A percentile compares a stretch with the other conserved stretches of the same genome.
Conservation (phyloP, 2,329 filamentous ascomycete species). For the Xylariales sp. region DNA sequence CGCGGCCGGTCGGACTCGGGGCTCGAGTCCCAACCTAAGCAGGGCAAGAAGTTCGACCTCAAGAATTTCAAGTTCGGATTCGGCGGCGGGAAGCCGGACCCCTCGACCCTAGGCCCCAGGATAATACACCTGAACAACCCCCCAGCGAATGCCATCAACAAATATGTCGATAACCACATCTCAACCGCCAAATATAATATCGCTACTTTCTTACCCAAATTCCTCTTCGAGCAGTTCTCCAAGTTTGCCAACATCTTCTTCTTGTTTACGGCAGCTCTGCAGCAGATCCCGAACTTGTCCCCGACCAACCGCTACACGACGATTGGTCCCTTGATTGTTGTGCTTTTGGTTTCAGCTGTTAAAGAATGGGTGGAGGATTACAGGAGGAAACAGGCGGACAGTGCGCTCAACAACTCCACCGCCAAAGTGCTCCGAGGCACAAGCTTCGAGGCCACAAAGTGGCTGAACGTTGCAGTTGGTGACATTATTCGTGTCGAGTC, state of each 20-base stretch:
- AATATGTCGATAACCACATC: constrained; percentile 94
- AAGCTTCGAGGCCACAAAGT: constrained; percentile 79
- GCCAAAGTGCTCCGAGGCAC: constrained; percentile 80
- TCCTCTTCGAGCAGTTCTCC: constrained; percentile 96
- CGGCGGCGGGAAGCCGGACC: constrained; percentile 77
- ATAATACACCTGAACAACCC: constrained; percentile 96
- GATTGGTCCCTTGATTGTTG: constrained; percentile 86
- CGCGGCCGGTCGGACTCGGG: constrained; percentile 30
- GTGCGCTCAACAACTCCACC: constrained; percentile 80
- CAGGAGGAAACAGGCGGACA: constrained; percentile 82
- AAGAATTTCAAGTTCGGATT: constrained; percentile 91
- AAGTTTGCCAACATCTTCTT: constrained; percentile 99
- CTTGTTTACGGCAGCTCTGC: constrained; percentile 90
- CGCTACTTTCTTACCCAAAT: constrained; percentile 91
- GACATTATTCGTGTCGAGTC: constrained; percentile 92
- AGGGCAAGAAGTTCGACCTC: constrained; percentile 59
- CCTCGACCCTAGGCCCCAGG: constrained; percentile 83
- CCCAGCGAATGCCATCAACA: constrained; percentile 82
- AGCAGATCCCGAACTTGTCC: constrained; percentile 92
- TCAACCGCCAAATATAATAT: constrained; percentile 97
- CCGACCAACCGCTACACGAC: constrained; percentile 96
- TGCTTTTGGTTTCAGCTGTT: constrained; percentile 88
- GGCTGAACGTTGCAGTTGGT: constrained; percentile 89
- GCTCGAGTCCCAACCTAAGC: constrained; percentile 31
- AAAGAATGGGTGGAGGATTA: constrained; percentile 96